Conservation (phyloP, 78 protist species). For the Chrysochromulina tobinii region DNA sequence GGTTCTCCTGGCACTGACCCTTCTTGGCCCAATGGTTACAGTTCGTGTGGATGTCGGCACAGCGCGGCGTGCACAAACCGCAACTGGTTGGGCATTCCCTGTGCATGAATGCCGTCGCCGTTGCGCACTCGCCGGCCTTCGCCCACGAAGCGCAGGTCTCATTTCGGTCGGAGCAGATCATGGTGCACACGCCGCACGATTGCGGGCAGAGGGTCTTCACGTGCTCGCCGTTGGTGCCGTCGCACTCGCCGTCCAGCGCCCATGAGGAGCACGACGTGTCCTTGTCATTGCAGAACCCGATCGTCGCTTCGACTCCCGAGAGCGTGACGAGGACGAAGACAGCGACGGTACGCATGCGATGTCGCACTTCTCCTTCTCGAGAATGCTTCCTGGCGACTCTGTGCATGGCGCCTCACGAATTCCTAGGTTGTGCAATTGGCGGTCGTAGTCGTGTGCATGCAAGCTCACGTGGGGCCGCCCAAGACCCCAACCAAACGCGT, state of each 20-base stretch:
- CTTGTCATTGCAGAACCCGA: neutral
- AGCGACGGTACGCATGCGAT: too few relatives aligned
- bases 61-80: neutral
- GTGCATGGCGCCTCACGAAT: too few relatives aligned
- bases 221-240: neutral
- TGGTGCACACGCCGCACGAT: neutral
- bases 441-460: too few relatives aligned
- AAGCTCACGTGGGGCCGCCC: too few relatives aligned
- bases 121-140: neutral
- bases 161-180: neutral
- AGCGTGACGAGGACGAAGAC: too few relatives aligned
- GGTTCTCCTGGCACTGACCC: neutral
- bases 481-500: too few relatives aligned
- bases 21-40: neutral
- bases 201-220: neutral
- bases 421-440: too few relatives aligned
- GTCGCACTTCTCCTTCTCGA: too few relatives aligned
- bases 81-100: neutral
- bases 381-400: too few relatives aligned
- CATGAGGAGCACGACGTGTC: neutral
- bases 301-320: too few relatives aligned
- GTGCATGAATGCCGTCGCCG: neutral
- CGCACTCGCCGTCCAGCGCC: neutral
- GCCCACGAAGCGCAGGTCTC: neutral
- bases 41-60: neutral